Evolutionary conservation across 129 eudicot species (phyloP).

Genomic region (Calendula officinalis): DNA sequence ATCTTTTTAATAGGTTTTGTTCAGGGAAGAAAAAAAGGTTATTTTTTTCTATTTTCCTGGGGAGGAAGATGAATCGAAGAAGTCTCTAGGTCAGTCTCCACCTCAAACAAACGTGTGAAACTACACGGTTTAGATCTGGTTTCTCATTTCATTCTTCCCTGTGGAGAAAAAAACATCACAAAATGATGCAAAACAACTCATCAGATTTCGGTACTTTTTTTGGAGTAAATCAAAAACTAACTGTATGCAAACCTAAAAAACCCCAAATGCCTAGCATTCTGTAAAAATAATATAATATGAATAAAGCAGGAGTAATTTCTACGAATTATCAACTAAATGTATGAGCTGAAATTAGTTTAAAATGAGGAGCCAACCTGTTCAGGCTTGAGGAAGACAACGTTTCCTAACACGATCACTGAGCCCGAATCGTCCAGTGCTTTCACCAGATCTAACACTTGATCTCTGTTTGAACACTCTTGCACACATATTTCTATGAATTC

Average conservation of each 20-base stretch:
- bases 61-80: slow-evolving; percentile 27
- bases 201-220: slow-evolving; percentile 56
- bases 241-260: slow-evolving; percentile 11
- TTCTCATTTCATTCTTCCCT: slow-evolving; percentile 73
- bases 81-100: slow-evolving; percentile 45
- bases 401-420: slow-evolving; percentile 70
- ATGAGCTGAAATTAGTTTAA: not conserved
- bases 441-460: slow-evolving; percentile 58
- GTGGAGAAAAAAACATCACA: slow-evolving; percentile 60
- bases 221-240: slow-evolving; percentile 11
- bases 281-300: slow-evolving; percentile 16
- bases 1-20: not conserved
- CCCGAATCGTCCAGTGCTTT: slow-evolving; percentile 86
- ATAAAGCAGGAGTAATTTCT: slow-evolving; percentile 5
- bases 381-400: slow-evolving; percentile 77
- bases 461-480: slow-evolving; percentile 37
- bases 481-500: slow-evolving; percentile 59
- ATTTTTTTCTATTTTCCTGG: slow-evolving; percentile 8
- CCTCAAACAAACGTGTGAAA: slow-evolving; percentile 48
- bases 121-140: slow-evolving; percentile 43
- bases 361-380: slow-evolving; percentile 66
- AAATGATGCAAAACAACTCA: slow-evolving; percentile 44
- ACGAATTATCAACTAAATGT: not conserved
- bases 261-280: slow-evolving; percentile 18
- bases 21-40: slow-evolving; percentile 10